Percentiles rank a stretch among this genome's conserved stretches.
Evolutionary conservation across 2,329 filamentous ascomycete species (phyloP).

Genomic region (Colletotrichum chlorophyti): DNA sequence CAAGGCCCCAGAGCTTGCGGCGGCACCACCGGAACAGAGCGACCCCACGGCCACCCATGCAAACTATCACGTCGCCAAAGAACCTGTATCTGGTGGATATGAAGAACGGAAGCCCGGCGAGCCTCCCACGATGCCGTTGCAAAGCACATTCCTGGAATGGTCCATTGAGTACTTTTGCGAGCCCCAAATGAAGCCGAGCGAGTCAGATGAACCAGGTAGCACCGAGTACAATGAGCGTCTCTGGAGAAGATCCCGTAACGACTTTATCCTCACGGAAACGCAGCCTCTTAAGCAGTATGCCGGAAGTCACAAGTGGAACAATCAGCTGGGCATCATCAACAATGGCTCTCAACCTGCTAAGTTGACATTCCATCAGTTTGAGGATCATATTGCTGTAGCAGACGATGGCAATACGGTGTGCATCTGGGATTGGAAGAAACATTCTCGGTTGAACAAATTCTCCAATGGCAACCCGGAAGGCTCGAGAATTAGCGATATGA

Average conservation of each 20-base stretch:
- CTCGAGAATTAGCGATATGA: constrained; percentile 91
- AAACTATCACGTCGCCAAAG: constrained; percentile 77
- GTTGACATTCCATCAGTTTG: constrained; percentile 97
- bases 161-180: constrained; percentile 98
- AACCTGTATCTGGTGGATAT: constrained; percentile 82
- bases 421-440: constrained; percentile 92
- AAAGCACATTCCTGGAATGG: constrained; percentile 90
- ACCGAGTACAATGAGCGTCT: constrained; percentile 95
- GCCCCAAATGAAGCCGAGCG: constrained; percentile 96
- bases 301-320: constrained; percentile 85
- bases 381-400: constrained; percentile 91
- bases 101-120: constrained; percentile 65
- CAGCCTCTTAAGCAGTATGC: constrained; percentile 93
- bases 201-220: constrained; percentile 94
- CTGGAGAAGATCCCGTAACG: constrained; percentile 92
- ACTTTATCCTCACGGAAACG: constrained; percentile 88
- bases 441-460: constrained; percentile 79
- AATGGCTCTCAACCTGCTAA: constrained; percentile 89
- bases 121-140: constrained; percentile 73
- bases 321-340: constrained; percentile 81
- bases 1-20: constrained; percentile 49
- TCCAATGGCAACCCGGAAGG: constrained; percentile 93
- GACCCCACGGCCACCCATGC: constrained; percentile 71
- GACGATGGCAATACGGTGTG: constrained; percentile 91
- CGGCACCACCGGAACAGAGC: constrained; percentile 74